Evolutionary conservation across 2,329 filamentous ascomycete species (phyloP), one percentile per base, ranked within the genome.

Genomic region (Pestalotiopsis sp.): DNA sequence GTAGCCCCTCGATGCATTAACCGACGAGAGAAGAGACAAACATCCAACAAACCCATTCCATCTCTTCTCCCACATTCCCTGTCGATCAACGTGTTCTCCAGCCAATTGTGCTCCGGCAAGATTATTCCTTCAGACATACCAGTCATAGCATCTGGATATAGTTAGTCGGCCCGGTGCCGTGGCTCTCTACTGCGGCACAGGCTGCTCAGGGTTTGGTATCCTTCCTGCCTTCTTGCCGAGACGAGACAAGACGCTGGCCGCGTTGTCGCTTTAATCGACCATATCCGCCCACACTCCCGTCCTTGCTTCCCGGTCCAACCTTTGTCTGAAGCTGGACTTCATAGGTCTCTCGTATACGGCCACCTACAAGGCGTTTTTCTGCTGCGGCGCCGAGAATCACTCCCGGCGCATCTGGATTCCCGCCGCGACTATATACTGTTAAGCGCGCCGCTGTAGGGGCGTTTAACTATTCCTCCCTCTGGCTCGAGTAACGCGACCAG

Each of bases 371-470:
- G 59, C 57, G 25, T 39, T 56, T 31, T 63, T 58, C 56, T 66
- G 31, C 64, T 52, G 63, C 63, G 45, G 63, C 45, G 9, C 41
- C 49, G 63, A 66, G 27, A 57, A 56, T 57, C 20, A 6, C 23
- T 25, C n/a, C 25, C 25, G 39, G 63, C 41, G 63, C 27, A 52
- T 23, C 49, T 23, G 23, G 52, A 14, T 57, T 12, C 31, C n/a
- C 6, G n/a, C 45, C 41, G n/a, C 39, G 20, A 64, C 61, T 36
- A 64, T 52, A 31, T 58, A 39, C 52, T 61, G 45, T 58, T 66
- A 70, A 70, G 68, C 68, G 66, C 68, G 66, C 63, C 66, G 23
- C 45, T 59, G 63, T 66, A 62, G 68, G 31, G 68, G 68, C 66
- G 66, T 61, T n/a, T 12, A 58, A 49, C 68, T n/a, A 23, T 52